Conservation (phyloP, 495 filamentous ascomycete genomes). For the Usnea hakonensis region DNA sequence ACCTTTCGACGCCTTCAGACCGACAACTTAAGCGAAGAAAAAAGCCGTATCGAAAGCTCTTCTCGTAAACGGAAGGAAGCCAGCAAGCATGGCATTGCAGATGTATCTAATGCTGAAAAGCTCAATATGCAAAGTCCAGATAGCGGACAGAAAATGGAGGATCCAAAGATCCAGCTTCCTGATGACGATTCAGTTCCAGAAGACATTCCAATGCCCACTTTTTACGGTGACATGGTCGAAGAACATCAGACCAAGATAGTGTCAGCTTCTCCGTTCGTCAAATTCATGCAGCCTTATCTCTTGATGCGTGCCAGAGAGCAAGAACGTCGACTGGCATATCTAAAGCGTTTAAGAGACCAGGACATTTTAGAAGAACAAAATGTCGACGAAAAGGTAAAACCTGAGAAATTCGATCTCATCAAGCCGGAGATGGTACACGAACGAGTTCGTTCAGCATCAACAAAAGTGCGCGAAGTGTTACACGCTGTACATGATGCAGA, state of each 20-base stretch:
- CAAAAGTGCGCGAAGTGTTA: slow-evolving; percentile 83
- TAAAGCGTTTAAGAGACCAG: slow-evolving; percentile 74
- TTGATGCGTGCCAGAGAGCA: slow-evolving; percentile 87
- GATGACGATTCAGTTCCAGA: slow-evolving; percentile 61
- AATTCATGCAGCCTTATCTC: slow-evolving; percentile 87
- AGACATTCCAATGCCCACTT: slow-evolving; percentile 81
- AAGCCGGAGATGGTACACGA: slow-evolving; percentile 90
- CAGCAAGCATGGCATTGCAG: neutral
- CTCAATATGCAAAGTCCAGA: neutral
- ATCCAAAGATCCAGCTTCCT: slow-evolving; percentile 2
- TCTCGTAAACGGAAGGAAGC: neutral
- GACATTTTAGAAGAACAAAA: slow-evolving; percentile 48
- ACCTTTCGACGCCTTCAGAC: neutral
- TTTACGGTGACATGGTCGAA: slow-evolving; percentile 88
- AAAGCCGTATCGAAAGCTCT: neutral
- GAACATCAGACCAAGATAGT: slow-evolving; percentile 86
- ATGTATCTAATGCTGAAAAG: neutral
- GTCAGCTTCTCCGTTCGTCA: slow-evolving; percentile 95
- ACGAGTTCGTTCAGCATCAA: slow-evolving; percentile 63
- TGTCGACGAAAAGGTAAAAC: slow-evolving; percentile 51
- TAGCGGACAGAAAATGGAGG: neutral
- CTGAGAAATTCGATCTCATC: slow-evolving; percentile 76
- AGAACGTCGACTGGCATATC: slow-evolving; percentile 70
- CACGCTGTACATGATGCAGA: slow-evolving; percentile 93
- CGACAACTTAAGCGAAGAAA: neutral